These are phyloP conservation scores for Lathyrus oleraceus DNA, from an alignment of 306 rosid genomes.

Conservation along the genomic window DNA sequence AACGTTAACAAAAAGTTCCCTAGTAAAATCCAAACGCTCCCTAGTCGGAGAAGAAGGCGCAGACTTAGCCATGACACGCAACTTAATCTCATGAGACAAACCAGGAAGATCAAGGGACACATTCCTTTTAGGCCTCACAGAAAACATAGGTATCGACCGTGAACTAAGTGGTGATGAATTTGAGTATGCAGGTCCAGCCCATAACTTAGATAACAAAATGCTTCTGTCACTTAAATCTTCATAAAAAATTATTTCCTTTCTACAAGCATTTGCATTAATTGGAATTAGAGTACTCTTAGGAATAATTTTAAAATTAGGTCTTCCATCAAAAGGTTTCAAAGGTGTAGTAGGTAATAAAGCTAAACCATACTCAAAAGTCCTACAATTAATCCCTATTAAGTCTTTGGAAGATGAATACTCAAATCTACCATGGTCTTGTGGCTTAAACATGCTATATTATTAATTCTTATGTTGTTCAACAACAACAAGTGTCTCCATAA, in stretches of 20 bases:
- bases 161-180: conserved; percentile 94
- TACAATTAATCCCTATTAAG: conserved; percentile 63
- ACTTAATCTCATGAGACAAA: conserved; percentile 44
- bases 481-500: conserved; percentile 80
- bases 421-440: conserved; percentile 47
- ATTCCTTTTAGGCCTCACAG: conserved; percentile 63
- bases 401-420: conserved; percentile 54
- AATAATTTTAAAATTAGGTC: conserved; percentile 9
- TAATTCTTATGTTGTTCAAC: conserved; percentile 78
- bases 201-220: conserved; percentile 67
- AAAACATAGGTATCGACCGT: conserved; percentile 80
- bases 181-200: conserved; percentile 97
- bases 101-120: conserved; percentile 63
- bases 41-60: conserved; percentile 63
- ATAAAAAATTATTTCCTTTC: conserved; percentile 37
- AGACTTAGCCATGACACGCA: conserved; percentile 59
- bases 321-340: conserved; percentile 42
- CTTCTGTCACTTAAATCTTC: conserved; percentile 41
- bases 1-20: conserved; percentile 46
- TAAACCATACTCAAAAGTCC: conserved; percentile 68
- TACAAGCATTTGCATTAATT: conserved; percentile 38
- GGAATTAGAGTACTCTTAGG: conserved; percentile 59
- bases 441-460: conserved; percentile 47
- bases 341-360: conserved; percentile 77
- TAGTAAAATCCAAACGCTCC: conserved; percentile 40